Base-by-base conservation (phyloP, 108 stramenopile species). In the Aurantiochytrium sp. region DNA sequence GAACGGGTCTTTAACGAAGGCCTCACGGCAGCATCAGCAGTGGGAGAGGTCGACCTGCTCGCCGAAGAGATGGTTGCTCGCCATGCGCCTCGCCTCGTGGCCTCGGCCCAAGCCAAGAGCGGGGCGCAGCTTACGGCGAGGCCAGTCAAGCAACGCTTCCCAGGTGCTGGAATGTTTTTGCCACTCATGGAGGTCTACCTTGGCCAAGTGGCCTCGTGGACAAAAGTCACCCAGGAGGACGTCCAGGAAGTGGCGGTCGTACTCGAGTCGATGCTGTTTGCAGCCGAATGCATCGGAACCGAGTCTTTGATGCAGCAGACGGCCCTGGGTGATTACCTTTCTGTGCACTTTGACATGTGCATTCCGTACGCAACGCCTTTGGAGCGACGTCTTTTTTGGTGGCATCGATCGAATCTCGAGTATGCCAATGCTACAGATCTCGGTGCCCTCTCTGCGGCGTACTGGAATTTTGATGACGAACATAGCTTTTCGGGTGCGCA, bases 351-450 rank as follows among this genome's bases (percentile, higher is more conserved):
- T 83, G 51, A 83, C 10, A 21, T 25, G 51, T 53, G 49, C 51
- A 53, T 83, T 18, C 76, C 76, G 45, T 6, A 53, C 6, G 76
- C 76, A 21, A 53, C n/a, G n/a, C 49, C 45, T 6, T 45, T 28
- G n/a, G 76, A 83, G 45, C 45, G 3, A 12, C 45, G 76, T 3
- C 23, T 83, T 8, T 83, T 83, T 53, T 2, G 51, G 1, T 83
- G 76, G 76, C 76, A 83, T 35, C n/a, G 76, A 18, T 83, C 76
- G n/a, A 83, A 83, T 28, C 51, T 83, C n/a, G 76, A 83, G 4
- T 83, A 83, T 35, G 76, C 76, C 14, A 83, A 83, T 35, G 76
- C 76, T 12, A 83, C 76, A 8, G 51, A 83, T 23, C 76, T 83
- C 51, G 76, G 51, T 12, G 12, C 45, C 12, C 28, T 83, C 16